Conservation (phyloP, 2,329 filamentous ascomycete species). For the Trichoderma brevicompactum region DNA sequence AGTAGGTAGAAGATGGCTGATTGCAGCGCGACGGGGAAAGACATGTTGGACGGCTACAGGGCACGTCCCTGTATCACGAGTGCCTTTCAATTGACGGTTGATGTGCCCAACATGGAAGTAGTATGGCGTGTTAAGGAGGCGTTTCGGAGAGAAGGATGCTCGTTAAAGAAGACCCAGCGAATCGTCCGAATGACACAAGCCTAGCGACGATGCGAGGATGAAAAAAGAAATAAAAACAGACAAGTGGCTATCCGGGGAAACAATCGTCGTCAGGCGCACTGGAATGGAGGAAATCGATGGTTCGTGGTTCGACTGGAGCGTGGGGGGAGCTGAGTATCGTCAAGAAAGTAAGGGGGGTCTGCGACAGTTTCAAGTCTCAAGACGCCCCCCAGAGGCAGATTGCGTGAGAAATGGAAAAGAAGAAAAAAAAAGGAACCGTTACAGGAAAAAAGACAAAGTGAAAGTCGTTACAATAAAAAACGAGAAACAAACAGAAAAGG, state of each 20-base stretch:
- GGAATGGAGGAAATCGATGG: conserved; percentile 25
- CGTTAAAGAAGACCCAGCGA: neutral
- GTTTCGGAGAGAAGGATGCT: conserved; percentile 5
- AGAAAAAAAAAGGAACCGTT: conserved; percentile 2
- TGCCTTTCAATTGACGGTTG: conserved; percentile 28
- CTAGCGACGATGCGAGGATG: neutral
- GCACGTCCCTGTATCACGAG: conserved; percentile 23
- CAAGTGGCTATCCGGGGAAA: conserved; percentile 7
- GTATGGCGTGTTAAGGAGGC: conserved; percentile 3
- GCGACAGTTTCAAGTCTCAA: conserved; percentile 28
- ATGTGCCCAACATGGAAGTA: conserved; percentile 31
- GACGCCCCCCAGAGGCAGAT: conserved; percentile 5
- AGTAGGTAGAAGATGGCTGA: conserved; percentile 79
- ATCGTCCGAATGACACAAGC: neutral
- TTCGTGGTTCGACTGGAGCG: conserved; percentile 18
- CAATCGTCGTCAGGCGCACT: conserved; percentile 17
- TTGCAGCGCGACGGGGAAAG: conserved; percentile 65
- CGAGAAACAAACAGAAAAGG: neutral
- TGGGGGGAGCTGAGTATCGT: conserved; percentile 21
- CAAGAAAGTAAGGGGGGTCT: conserved; percentile 21
- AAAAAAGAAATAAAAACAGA: neutral
- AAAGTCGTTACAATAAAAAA: neutral
- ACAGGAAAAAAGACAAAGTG: conserved; percentile 9
- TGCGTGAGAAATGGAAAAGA: conserved; percentile 1
- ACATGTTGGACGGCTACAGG: conserved; percentile 41